Conservation (phyloP, 2,329 filamentous ascomycete species). For the Stachybotrys chlorohalonatus region DNA sequence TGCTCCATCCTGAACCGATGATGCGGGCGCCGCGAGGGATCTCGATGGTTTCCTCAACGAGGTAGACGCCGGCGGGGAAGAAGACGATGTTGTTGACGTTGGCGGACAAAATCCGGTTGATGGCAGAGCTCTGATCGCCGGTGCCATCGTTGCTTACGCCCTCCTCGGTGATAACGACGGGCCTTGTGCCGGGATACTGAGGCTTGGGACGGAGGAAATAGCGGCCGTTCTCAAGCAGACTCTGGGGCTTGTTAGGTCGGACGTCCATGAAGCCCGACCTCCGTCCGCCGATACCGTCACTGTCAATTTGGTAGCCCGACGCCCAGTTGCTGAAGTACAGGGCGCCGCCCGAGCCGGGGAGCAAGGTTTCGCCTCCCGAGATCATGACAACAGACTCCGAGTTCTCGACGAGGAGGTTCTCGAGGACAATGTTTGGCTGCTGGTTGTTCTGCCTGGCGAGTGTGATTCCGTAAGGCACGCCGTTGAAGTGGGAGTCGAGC, state of each 20-base stretch:
- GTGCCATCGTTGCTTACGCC: constrained; percentile 23
- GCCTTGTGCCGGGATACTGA: constrained; percentile 29
- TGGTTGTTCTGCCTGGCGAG: neutral
- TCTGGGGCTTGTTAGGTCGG: constrained; percentile 1
- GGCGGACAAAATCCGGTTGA: constrained; percentile 12
- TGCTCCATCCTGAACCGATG: constrained; percentile 60
- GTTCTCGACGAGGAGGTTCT: constrained; percentile 7
- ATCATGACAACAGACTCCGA: constrained; percentile 6
- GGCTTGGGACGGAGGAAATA: constrained; percentile 17
- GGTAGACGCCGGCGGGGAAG: constrained; percentile 19
- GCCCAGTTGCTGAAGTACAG: constrained; percentile 2
- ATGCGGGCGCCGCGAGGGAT: constrained; percentile 55
- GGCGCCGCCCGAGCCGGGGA: constrained; percentile 3
- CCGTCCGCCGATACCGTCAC: neutral
- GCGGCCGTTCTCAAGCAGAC: constrained; percentile 7
- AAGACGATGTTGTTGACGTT: constrained; percentile 4
- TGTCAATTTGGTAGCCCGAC: neutral
- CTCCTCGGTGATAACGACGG: constrained; percentile 24
- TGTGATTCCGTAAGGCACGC: constrained; percentile 7
- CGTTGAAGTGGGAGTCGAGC: constrained; percentile 43
- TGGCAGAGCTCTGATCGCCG: constrained; percentile 13
- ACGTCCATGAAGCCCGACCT: neutral
- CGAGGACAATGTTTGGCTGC: constrained; percentile 8
- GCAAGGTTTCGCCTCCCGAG: constrained; percentile 6
- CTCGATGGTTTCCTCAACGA: constrained; percentile 20